Percentiles rank a stretch among this genome's conserved stretches.
These are phyloP conservation scores for Xenosphaeropsis pyriputrescens DNA, from an alignment of 2,329 filamentous ascomycete species.

Conservation along the genomic window DNA sequence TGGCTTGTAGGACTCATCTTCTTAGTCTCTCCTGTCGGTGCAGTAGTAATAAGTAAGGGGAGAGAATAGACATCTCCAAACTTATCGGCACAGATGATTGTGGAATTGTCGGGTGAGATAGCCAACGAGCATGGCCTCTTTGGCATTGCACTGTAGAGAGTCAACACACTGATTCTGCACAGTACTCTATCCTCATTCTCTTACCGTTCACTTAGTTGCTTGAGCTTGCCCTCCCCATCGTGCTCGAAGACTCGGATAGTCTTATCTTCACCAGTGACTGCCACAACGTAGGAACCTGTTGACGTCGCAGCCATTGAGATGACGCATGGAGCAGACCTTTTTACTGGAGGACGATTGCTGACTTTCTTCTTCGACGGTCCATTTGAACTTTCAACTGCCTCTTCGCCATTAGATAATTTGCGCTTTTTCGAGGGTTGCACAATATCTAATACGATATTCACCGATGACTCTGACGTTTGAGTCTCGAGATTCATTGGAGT, in stretches of 20 bases:
- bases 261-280: slow-evolving; percentile 85
- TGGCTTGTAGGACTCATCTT: slow-evolving; percentile 1
- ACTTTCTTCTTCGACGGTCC: not conserved
- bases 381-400: slow-evolving; percentile 1
- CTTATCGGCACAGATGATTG: slow-evolving; percentile 79
- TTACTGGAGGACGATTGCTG: slow-evolving; percentile 22
- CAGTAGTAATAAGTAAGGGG: slow-evolving; percentile 40
- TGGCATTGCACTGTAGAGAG: slow-evolving; percentile 53
- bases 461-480: slow-evolving; percentile 2
- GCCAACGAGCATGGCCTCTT: slow-evolving; percentile 73
- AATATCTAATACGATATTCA: not conserved
- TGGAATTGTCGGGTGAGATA: slow-evolving; percentile 52
- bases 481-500: not conserved
- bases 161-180: slow-evolving; percentile 14
- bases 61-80: slow-evolving; percentile 93
- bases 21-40: slow-evolving; percentile 5
- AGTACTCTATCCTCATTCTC: not conserved
- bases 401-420: slow-evolving; percentile 10
- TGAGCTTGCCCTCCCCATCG: slow-evolving; percentile 41
- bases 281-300: slow-evolving; percentile 55
- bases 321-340: slow-evolving; percentile 38
- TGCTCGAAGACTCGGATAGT: slow-evolving; percentile 69
- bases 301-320: slow-evolving; percentile 50
- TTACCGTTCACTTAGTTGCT: slow-evolving; percentile 60
- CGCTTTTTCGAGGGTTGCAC: slow-evolving; percentile 16